Evolutionary conservation across 164 flowering plant genomes (phyloP).

Genomic region (Tinospora cordifolia): DNA sequence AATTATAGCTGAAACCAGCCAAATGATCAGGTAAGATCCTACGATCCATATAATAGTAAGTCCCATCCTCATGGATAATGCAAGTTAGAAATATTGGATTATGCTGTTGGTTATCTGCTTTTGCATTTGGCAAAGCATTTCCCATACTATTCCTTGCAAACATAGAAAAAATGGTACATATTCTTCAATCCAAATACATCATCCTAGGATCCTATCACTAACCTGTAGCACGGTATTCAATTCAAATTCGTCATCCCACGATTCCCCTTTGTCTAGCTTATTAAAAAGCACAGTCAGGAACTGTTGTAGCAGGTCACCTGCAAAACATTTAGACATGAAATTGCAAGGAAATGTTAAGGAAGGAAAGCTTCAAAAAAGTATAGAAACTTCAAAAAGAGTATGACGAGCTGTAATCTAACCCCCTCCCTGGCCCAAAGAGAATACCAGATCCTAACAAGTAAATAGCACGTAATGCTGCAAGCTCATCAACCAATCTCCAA

Average conservation of each 20-base stretch:
- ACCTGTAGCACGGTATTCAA: constrained; percentile 89
- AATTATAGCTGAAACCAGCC: neutral
- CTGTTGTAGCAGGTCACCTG: constrained; percentile 96
- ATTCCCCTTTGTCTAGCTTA: constrained; percentile 81
- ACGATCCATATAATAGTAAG: neutral
- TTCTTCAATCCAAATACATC: neutral
- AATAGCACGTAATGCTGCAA: constrained; percentile 79
- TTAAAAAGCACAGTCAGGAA: constrained; percentile 69
- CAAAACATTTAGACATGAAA: constrained; percentile 4
- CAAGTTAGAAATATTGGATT: too few relatives aligned
- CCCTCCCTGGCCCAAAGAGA: neutral
- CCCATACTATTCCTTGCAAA: too few relatives aligned
- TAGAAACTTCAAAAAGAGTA: too few relatives aligned
- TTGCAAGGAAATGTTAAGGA: too few relatives aligned
- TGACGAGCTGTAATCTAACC: too few relatives aligned
- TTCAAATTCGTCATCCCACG: constrained; percentile 95
- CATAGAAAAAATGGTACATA: neutral
- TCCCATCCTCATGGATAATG: neutral
- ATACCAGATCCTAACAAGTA: constrained; percentile 93
- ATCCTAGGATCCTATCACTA: neutral
- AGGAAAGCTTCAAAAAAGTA: neutral
- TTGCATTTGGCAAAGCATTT: too few relatives aligned
- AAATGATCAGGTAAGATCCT: neutral
- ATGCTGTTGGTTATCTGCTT: too few relatives aligned
- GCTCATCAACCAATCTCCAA: constrained; percentile 96